Evolutionary conservation across 2,329 filamentous ascomycete species (phyloP).

Genomic region (Huntiella savannae): DNA sequence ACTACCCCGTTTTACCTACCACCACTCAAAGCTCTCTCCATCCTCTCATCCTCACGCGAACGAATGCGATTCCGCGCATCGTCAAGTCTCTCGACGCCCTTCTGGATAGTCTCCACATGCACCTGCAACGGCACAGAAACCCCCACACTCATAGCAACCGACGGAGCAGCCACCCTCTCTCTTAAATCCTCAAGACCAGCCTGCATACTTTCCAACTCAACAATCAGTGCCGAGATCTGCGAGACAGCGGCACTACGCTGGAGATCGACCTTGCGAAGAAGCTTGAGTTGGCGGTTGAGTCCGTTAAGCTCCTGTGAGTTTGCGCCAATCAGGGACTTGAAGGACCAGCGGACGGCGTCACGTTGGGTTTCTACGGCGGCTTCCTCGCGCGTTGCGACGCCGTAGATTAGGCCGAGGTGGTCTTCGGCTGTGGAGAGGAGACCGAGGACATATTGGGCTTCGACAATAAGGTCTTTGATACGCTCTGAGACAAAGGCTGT

Average conservation of each 20-base stretch:
- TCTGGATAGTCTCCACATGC: constrained; percentile 57
- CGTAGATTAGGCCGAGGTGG: constrained; percentile 49
- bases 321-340: constrained; percentile 59
- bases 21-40: constrained; percentile 32
- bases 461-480: constrained; percentile 46
- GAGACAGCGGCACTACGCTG: constrained; percentile 47
- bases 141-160: constrained; percentile 32
- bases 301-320: constrained; percentile 42
- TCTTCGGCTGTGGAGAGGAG: constrained; percentile 50
- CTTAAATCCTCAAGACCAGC: constrained; percentile 51
- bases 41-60: constrained; percentile 37
- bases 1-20: constrained; percentile 12
- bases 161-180: constrained; percentile 49
- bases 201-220: constrained; percentile 57
- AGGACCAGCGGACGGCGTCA: constrained; percentile 45
- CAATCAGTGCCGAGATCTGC: constrained; percentile 49
- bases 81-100: constrained; percentile 54
- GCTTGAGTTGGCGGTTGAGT: constrained; percentile 40
- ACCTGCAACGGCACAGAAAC: constrained; percentile 42
- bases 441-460: constrained; percentile 48
- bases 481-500: constrained; percentile 50
- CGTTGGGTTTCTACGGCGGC: constrained; percentile 37
- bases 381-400: constrained; percentile 46
- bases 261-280: constrained; percentile 44
- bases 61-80: constrained; percentile 39